Base-by-base conservation (phyloP, 208 protist species). In the Phytomonas serpens region DNA sequence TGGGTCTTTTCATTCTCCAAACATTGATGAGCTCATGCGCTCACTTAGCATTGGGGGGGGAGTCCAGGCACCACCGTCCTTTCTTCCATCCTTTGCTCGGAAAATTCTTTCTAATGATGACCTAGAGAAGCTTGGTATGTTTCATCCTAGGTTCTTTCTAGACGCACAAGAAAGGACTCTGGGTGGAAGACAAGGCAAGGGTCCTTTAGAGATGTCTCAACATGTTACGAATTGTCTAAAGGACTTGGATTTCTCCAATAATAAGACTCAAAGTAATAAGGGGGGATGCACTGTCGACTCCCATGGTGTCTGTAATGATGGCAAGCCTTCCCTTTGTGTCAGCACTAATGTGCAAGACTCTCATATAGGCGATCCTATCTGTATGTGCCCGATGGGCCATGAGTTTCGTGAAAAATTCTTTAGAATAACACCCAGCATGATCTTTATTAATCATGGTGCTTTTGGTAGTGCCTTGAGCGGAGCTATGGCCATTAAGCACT, bases 361-460 rank as follows among this genome's bases (percentile, higher is more conserved):
- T 66, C 27, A 30, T 66, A 16, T 1, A 13, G 23, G 1, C 27
- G 62, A 38, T 38, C 0, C 32, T 29, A n/a, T 38, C 16, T 19
- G 27, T 34, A 32, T 68, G 33, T 83, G 75, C 40, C 68, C 76
- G 42, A 71, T 95, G 38, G 93, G 93, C 11, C 27, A 31, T 3
- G 62, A 40, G 0, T 89, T 95, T 64, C 77, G 82, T 14, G 69
- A 74, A 5, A 70, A 82, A 64, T 77, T 94, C 75, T 97, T 97
- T 57, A 74, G 71, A 7, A 84, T 97, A 29, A 86, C 85, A 11
- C 65, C 69, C 1, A 77, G 88, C 32, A 86, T 93, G 76, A 78
- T 85, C 30, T 96, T 97, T 76, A 86, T 97, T 66, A 97, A 97
- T 73, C 93, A 97, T 73, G 93, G 93, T n/a, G 93, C 91, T 19